Evolutionary conservation across 2,329 filamentous ascomycete species (phyloP), one percentile per base, ranked within the genome.

Genomic region (Annulohypoxylon truncatum): DNA sequence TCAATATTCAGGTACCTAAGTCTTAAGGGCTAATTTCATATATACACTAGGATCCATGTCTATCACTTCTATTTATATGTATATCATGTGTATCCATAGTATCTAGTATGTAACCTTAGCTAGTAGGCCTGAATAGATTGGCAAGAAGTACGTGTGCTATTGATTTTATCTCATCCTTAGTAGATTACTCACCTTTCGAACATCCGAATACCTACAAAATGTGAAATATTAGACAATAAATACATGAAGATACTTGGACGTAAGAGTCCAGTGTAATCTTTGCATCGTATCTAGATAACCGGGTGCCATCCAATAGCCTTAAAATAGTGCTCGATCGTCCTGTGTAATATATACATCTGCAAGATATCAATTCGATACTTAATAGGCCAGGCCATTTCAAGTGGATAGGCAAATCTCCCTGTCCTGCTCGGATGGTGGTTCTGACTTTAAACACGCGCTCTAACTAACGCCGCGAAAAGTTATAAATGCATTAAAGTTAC

Each of bases 281-380:
- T 55, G 31, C 55, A 55, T 64, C 53, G 47, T 58, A 50, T 40
- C 24, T 12, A 47, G 29, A 42, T 54, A 54, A 52, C 22, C 31
- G 38, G 20, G 26, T 51, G 10, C 20, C 18, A 60, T 48, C 28
- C 10, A 38, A 24, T 38, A 4, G 18, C 44, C 26, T n/a, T 9
- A 20, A 20, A 46, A 51, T n/a, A 48, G 28, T n/a, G 46, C 9
- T 48, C 13, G 33, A 47, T 52, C 52, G 42, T 22, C 24, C 5
- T 59, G 7, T 28, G 28, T 55, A 26, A 15, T 31, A 55, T 18
- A 46, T 20, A 42, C 10, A 31, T 28, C 24, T 58, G 63, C 48
- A 53, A 47, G 61, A 67, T 67, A 67, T 51, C 56, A 38, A 40
- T 8, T 52, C 10, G 9, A 29, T 22, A 54, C 47, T 44, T 62